Conservation (phyloP, 805 yeast genomes). For the Saturnispora kantuleensis region DNA sequence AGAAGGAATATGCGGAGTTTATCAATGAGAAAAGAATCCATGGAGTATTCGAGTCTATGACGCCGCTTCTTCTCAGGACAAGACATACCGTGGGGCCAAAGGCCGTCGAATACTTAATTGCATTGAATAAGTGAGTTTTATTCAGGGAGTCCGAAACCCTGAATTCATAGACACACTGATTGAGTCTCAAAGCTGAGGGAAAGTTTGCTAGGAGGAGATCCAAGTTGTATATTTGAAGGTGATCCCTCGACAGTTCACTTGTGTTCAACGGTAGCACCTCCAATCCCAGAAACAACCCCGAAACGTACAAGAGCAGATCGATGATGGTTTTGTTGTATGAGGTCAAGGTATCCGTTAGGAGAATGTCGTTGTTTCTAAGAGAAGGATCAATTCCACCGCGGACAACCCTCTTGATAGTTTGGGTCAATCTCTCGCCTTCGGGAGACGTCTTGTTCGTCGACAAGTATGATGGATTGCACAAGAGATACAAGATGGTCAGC, state of each 20-base stretch:
- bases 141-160: constrained; percentile 34
- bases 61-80: constrained; percentile 20
- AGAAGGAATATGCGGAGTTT: constrained; percentile 68
- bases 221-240: constrained; percentile 21
- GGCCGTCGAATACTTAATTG: constrained; percentile 63
- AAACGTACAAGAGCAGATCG: constrained; percentile 52
- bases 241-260: constrained; percentile 24
- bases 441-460: constrained; percentile 15
- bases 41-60: constrained; percentile 23
- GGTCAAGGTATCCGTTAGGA: constrained; percentile 75
- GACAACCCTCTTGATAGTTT: constrained; percentile 43
- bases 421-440: constrained; percentile 36
- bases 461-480: constrained; percentile 27
- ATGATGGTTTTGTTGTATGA: constrained; percentile 70
- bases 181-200: constrained; percentile 69
- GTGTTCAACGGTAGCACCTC: constrained; percentile 26
- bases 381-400: constrained; percentile 51
- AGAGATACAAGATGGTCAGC: constrained; percentile 24
- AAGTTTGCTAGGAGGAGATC: constrained; percentile 28
- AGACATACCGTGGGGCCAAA: constrained; percentile 40
- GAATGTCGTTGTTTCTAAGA: constrained; percentile 66
- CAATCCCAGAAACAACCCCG: constrained; percentile 32
- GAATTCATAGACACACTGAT: constrained; percentile 74
- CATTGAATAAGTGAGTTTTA: constrained; percentile 53
- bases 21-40: constrained; percentile 40